These are phyloP conservation scores for Zygoascus bituminiphila DNA, from an alignment of 805 yeast genomes.

Conservation along the genomic window DNA sequence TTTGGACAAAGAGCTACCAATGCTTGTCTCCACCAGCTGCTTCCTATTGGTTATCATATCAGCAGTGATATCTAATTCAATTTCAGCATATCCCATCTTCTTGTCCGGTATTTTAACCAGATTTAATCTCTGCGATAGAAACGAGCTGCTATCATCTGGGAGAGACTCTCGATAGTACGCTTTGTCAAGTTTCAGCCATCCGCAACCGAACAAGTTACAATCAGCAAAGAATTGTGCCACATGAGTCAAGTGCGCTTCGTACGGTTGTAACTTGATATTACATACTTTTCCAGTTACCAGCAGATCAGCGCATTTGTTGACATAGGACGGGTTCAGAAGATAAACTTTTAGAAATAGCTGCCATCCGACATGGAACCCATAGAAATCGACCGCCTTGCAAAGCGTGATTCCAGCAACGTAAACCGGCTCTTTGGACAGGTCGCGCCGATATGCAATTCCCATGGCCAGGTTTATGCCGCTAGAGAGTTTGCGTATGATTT, in stretches of 20 bases:
- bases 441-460: constrained; percentile 20
- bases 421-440: constrained; percentile 8
- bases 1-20: constrained; percentile 46
- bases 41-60: constrained; percentile 51
- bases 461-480: constrained; percentile 24
- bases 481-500: constrained; percentile 14
- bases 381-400: constrained; percentile 72
- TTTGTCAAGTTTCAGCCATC: constrained; percentile 48
- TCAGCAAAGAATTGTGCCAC: constrained; percentile 73
- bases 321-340: constrained; percentile 53
- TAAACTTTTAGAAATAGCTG: constrained; percentile 59
- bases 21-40: constrained; percentile 30
- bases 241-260: constrained; percentile 76
- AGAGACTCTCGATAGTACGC: constrained; percentile 15
- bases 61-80: constrained; percentile 67
- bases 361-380: constrained; percentile 71
- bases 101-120: constrained; percentile 26
- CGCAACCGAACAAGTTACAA: constrained; percentile 76
- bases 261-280: constrained; percentile 39
- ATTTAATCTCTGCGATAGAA: constrained; percentile 7
- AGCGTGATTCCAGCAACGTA: constrained; percentile 32
- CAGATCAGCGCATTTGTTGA: constrained; percentile 45
- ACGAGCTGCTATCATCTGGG: constrained; percentile 6
- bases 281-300: constrained; percentile 37
- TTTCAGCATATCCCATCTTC: constrained; percentile 51